Base-by-base conservation (phyloP, 1,284 basidiomycete genomes). In the Tilletia setariae region DNA sequence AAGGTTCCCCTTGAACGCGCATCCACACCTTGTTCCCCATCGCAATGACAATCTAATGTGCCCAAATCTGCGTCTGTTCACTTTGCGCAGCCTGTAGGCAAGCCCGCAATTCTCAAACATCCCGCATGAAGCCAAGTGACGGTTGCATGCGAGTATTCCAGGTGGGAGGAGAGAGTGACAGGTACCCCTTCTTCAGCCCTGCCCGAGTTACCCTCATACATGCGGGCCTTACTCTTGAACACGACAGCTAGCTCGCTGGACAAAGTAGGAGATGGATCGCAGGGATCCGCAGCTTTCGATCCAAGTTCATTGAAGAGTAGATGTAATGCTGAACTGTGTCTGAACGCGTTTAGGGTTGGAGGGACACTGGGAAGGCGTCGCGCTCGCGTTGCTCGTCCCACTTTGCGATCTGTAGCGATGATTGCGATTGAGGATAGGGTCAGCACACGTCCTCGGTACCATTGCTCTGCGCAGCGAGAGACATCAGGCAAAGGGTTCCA, bases 341-440 rank as follows among this genome's bases (percentile, higher is more conserved):
- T 49, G 19, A 16, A 6, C 28, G 35, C n/a, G 28, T 40, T 75
- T 67, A 82, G 46, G 76, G 76, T 51, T 80, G 76, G 43, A 82
- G 77, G 51, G 76, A 78, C 51, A 74, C 78, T n/a, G 80, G 78
- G 75, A 82, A 82, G 53, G 68, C 65, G 74, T 72, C 74, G 71
- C 74, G 73, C 68, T 82, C 80, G 42, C 80, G 71, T 73, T 81
- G 80, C 72, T 82, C 80, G 71, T 82, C 76, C 80, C 80, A 82
- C 72, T 78, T 81, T 64, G 74, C 77, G 53, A 82, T 73, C 80
- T 74, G 28, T 7, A 59, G 56, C 25, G 40, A 25, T 23, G 15
- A 42, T 66, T 23, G 23, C 23, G 42, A 42, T 11, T n/a, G 21
- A 49, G 42, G 2, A 4, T 6, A 35, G 61, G 4, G 61, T 63